phyloP scores from a whole-genome alignment of 257 asterid species.

The Solanum chilense region DNA sequence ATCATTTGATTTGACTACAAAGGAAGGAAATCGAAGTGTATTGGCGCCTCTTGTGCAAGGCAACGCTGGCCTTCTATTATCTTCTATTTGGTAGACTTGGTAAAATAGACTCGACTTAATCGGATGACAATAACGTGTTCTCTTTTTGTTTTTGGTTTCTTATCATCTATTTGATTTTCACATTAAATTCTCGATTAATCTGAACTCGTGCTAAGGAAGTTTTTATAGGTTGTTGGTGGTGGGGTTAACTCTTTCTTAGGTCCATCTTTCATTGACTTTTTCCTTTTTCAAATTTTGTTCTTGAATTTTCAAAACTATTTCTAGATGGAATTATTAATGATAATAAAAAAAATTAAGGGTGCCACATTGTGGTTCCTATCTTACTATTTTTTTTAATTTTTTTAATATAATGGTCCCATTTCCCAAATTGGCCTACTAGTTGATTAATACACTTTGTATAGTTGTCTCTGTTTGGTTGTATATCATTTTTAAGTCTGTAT shows the following conservation, averaged over 20 bases:
- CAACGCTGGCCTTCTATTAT: not conserved
- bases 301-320: not conserved
- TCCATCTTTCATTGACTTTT: not conserved
- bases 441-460: not conserved
- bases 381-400: not conserved
- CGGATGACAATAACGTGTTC: not conserved
- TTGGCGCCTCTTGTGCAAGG: not conserved
- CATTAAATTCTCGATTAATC: not conserved
- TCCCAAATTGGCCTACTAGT: not conserved
- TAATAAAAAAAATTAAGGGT: not conserved
- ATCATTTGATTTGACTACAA: not conserved
- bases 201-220: fast-evolving
- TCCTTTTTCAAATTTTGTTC: not conserved
- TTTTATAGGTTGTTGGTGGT: not conserved
- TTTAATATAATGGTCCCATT: not conserved
- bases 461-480: not conserved
- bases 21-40: not conserved
- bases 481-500: not conserved
- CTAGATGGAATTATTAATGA: not conserved
- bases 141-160: not conserved
- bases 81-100: not conserved
- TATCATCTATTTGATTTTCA: not conserved
- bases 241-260: not conserved
- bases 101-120: not conserved
- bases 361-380: not conserved